Base-by-base conservation (phyloP, 306 rosid species). In the Dalbergia oliveri region DNA sequence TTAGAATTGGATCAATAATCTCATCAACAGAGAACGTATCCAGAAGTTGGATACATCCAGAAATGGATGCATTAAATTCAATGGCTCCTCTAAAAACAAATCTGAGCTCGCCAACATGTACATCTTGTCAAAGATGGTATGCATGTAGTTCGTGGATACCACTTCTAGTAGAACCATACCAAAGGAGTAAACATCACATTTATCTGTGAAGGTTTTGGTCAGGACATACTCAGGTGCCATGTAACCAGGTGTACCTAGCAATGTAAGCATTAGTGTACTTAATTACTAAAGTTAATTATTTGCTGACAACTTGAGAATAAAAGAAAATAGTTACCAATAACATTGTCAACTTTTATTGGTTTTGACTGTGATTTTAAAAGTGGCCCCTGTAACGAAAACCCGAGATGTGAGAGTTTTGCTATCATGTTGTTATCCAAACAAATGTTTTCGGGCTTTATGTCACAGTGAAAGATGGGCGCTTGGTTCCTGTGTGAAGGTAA, bases 1-100 rank as follows among this genome's bases (percentile, higher is more conserved):
- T 14, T 13, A 87, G 21, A 35, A 14, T 54, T 1, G 79, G 80
- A 71, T 88, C 83, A n/a, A 84, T 72, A 21, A 71, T 71, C 50
- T 62, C 45, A 14, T 26, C 15, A 21, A 21, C 49, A 1, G 21
- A 8, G 7, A 81, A 58, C 16, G 5, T 66, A 34, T 45, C 53
- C 23, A 58, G 26, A 33, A 9, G 12, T 16, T 21, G 35, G 59
- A 0, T n/a, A 11, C 6, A 10, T 59, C 37, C 8, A 59, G 6
- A 53, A 14, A 4, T n/a, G 19, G 19, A 15, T 15, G 15, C 59
- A 53, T 14, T 53, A n/a, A 15, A n/a, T 4, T 6, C 3, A 53
- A 6, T n/a, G 59, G 4, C 21, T n/a, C 59, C 15, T 53, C 59
- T 14, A 53, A 53, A 53, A 53, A 49, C 54, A 49, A n/a, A 53